These are phyloP conservation scores for Silene latifolia DNA, from an alignment of 148 eudicot genomes.

Conservation along the genomic window DNA sequence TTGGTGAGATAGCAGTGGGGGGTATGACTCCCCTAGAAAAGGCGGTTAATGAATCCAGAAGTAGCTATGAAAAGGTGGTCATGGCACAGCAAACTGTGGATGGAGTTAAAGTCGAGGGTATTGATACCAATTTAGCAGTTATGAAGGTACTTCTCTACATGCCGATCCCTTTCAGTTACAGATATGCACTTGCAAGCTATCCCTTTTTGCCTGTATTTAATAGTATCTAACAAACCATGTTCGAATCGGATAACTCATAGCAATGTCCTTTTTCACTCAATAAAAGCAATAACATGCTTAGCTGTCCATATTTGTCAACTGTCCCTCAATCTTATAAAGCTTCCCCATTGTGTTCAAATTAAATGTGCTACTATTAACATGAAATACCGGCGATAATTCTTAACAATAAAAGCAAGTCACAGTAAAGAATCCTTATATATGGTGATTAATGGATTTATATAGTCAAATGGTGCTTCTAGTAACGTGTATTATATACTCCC, in stretches of 20 bases:
- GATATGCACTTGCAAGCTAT: constrained; percentile 1
- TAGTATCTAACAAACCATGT: background rate
- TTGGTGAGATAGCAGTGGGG: constrained; percentile 86
- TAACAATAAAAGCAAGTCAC: background rate
- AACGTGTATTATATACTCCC: background rate
- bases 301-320: background rate
- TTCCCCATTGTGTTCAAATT: background rate
- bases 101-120: constrained; percentile 91
- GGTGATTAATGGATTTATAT: background rate
- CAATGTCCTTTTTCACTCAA: background rate
- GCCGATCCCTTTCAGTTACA: background rate
- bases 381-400: background rate
- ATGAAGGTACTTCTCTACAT: constrained; percentile 55
- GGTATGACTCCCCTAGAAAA: constrained; percentile 74
- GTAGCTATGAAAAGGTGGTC: constrained; percentile 67
- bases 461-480: background rate
- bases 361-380: background rate
- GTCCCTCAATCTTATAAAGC: background rate
- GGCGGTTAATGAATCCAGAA: constrained; percentile 77
- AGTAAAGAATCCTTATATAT: background rate
- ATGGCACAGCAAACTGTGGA: constrained; percentile 79
- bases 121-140: constrained; percentile 88
- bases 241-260: background rate
- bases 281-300: background rate
- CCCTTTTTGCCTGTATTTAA: background rate